A percentile compares a stretch with the other conserved stretches of the same genome.
Conservation (phyloP, 106 monocot genomes). For the Amphibolis antarctica region DNA sequence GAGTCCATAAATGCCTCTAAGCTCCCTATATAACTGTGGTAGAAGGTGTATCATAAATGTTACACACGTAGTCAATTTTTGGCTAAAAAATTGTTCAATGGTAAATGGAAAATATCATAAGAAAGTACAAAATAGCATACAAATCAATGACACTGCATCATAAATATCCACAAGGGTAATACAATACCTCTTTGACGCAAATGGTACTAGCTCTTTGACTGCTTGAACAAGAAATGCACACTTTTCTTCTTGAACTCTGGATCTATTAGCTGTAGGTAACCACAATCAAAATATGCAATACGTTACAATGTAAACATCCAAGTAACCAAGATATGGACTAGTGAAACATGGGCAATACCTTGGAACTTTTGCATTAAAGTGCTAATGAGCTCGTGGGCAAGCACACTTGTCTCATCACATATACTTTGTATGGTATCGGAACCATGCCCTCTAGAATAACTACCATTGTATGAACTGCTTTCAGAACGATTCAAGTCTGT, state of each 20-base stretch:
- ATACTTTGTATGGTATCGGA: slow-evolving; percentile 26
- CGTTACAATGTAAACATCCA: not conserved
- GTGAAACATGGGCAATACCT: slow-evolving; percentile 18
- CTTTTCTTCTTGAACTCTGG: slow-evolving; percentile 15
- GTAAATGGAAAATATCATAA: no score
- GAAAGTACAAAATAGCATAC: no score
- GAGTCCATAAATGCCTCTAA: no score
- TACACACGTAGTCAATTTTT: no score
- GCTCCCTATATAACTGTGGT: no score
- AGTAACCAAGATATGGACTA: not conserved
- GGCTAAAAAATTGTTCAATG: no score
- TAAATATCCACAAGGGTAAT: not conserved
- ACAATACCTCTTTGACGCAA: slow-evolving; percentile 44
- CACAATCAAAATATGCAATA: not conserved
- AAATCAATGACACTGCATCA: not conserved
- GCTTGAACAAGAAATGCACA: slow-evolving; percentile 22
- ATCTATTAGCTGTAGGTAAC: not conserved
- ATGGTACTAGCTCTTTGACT: slow-evolving; percentile 34
- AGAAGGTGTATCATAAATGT: no score
- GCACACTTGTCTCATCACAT: slow-evolving; percentile 62
- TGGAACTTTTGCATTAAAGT: slow-evolving; percentile 33
- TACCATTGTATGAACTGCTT: not conserved
- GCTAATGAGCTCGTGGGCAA: slow-evolving; percentile 42
- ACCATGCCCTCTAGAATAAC: not conserved
- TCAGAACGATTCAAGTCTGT: not conserved